Evolutionary conservation across 345 rosid genomes (phyloP).

Genomic region (Acer negundo): DNA sequence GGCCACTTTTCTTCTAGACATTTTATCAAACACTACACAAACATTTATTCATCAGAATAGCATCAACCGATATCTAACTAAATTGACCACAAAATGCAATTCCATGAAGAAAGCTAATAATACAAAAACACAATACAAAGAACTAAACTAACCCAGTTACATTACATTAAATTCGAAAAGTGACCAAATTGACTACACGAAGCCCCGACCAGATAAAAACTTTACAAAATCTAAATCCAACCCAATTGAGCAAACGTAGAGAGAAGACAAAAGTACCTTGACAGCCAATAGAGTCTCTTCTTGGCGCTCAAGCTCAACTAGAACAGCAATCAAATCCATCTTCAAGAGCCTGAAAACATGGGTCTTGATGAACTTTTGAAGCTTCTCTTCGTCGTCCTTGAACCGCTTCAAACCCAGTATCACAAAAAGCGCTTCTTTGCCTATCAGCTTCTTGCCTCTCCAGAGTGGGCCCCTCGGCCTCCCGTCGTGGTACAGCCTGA

Average conservation of each 20-base stretch:
- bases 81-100: not conserved
- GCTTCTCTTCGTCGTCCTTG: slow-evolving; percentile 73
- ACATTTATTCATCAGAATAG: not conserved
- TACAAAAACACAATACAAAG: not conserved
- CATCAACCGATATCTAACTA: not conserved
- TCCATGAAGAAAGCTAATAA: not conserved
- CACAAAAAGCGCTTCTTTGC: slow-evolving; percentile 84
- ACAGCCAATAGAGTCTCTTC: slow-evolving; percentile 68
- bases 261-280: slow-evolving; percentile 45
- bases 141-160: not conserved
- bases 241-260: not conserved
- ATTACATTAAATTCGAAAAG: not conserved
- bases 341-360: slow-evolving; percentile 83
- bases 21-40: slow-evolving; percentile 39
- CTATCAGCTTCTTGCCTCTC: slow-evolving; percentile 90
- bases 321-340: slow-evolving; percentile 76
- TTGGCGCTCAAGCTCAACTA: slow-evolving; percentile 86
- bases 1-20: slow-evolving; percentile 29
- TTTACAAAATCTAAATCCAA: not conserved
- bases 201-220: not conserved
- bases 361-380: slow-evolving; percentile 60
- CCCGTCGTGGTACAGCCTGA: slow-evolving; percentile 73
- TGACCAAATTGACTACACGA: not conserved
- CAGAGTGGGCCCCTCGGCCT: slow-evolving; percentile 95
- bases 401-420: slow-evolving; percentile 76